Percentiles rank a stretch among this genome's conserved stretches.
Evolutionary conservation across 768 basidiomycete genomes (phyloP).

Genomic region (Postia placenta): DNA sequence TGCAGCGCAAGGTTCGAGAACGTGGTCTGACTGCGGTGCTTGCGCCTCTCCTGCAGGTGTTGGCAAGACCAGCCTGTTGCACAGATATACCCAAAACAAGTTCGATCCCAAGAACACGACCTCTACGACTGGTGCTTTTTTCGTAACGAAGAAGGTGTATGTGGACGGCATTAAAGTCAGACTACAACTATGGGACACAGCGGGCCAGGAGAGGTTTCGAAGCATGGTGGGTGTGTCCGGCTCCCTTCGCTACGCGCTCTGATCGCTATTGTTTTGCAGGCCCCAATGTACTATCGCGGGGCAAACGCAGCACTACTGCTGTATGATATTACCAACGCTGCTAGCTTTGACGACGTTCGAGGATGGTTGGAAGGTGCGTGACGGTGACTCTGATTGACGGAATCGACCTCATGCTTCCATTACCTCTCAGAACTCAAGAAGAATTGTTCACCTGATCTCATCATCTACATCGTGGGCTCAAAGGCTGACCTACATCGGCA

Average conservation of each 20-base stretch:
- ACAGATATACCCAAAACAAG: conserved; percentile 86
- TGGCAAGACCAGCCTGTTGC: conserved; percentile 87
- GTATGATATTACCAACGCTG: conserved; percentile 90
- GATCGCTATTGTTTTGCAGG: too few species aligned
- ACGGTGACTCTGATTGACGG: not conserved
- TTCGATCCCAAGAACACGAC: conserved; percentile 86
- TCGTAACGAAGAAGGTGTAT: conserved; percentile 88
- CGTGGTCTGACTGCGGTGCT: too few species aligned
- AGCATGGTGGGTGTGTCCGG: conserved; percentile 63
- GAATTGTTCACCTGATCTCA: conserved; percentile 81
- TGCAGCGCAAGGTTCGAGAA: too few species aligned
- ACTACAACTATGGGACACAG: conserved; percentile 89
- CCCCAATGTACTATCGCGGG: conserved; percentile 95
- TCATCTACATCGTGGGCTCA: conserved; percentile 93
- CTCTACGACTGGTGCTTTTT: conserved; percentile 89
- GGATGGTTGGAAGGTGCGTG: conserved; percentile 81
- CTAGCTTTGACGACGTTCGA: conserved; percentile 85
- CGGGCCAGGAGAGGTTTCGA: conserved; percentile 89
- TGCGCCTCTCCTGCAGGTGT: conserved; percentile 47
- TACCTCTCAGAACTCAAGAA: conserved; percentile 72
- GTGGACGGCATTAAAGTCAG: conserved; percentile 83
- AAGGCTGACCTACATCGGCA: conserved; percentile 76
- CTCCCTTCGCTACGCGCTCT: too few species aligned
- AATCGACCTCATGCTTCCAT: not conserved
- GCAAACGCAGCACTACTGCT: conserved; percentile 90